Evolutionary conservation across 2,329 filamentous ascomycete genomes (phyloP).

Genomic region (Tolypocladium endophyticum): DNA sequence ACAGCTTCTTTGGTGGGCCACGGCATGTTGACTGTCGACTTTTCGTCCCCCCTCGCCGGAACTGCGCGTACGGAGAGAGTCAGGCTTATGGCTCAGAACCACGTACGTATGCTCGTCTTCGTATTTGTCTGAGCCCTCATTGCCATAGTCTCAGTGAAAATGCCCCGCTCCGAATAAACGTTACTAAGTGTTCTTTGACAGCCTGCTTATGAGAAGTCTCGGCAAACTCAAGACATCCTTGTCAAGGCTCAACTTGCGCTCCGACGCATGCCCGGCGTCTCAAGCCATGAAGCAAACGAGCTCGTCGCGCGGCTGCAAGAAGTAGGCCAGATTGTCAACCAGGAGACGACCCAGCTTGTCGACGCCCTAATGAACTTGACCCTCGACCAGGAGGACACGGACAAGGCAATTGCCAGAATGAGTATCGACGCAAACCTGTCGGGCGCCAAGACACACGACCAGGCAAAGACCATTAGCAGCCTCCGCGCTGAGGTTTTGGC

Average conservation of each 20-base stretch:
- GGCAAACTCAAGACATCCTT: constrained; percentile 23
- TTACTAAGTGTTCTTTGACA: constrained; percentile 4
- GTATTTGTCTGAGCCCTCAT: too few species aligned
- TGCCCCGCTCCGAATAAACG: background rate
- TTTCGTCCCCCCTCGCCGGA: constrained; percentile 26
- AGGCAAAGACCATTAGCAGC: constrained; percentile 18
- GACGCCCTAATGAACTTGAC: constrained; percentile 25
- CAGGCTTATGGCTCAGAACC: constrained; percentile 27
- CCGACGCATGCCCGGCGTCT: constrained; percentile 28
- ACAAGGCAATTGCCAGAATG: constrained; percentile 26
- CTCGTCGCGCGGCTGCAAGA: constrained; percentile 24
- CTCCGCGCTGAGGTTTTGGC: constrained; percentile 18
- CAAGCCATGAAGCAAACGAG: constrained; percentile 21
- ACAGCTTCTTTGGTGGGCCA: background rate
- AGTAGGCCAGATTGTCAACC: constrained; percentile 24
- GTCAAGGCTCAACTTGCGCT: constrained; percentile 26
- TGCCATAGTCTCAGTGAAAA: background rate
- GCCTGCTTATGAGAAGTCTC: constrained; percentile 23
- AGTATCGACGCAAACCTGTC: constrained; percentile 25
- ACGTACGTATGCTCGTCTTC: constrained; percentile 16
- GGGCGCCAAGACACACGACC: constrained; percentile 22
- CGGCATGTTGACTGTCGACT: constrained; percentile 27
- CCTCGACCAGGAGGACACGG: constrained; percentile 26
- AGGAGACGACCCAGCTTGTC: constrained; percentile 27
- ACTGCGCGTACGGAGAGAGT: constrained; percentile 23